Evolutionary conservation across 768 basidiomycete genomes (phyloP).

Genomic region (Tephrocybe rancida): DNA sequence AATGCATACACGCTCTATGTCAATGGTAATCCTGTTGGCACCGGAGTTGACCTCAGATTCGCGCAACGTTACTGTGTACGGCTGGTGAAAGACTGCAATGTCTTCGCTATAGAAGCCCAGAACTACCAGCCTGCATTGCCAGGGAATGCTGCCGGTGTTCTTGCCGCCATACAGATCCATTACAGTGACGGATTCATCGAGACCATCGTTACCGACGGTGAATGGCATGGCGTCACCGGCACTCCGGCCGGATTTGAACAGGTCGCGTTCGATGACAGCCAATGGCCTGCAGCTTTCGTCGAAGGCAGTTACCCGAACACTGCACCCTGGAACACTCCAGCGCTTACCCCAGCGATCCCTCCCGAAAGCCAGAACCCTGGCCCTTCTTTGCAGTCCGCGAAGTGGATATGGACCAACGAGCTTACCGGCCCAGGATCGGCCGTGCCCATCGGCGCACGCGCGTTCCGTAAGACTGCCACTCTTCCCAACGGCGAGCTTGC

Average conservation of each 20-base stretch:
- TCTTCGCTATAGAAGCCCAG: constrained; percentile 24
- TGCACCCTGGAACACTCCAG: constrained; percentile 1
- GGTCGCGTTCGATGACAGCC: constrained; percentile 21
- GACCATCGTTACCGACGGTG: constrained; percentile 21
- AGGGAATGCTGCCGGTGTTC: constrained; percentile 18
- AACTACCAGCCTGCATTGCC: constrained; percentile 12
- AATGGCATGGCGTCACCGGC: constrained; percentile 20
- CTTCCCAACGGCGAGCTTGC: constrained; percentile 23
- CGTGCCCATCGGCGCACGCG: constrained; percentile 23
- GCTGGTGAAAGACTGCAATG: constrained; percentile 20
- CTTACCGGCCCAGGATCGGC: constrained; percentile 10
- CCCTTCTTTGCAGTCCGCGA: constrained; percentile 20
- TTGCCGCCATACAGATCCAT: constrained; percentile 24
- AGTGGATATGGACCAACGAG: constrained; percentile 34
- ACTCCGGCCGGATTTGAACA: constrained; percentile 21
- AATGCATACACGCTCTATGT: constrained; percentile 25
- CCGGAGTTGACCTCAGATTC: constrained; percentile 7
- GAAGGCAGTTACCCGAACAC: constrained; percentile 15
- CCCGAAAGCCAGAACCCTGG: constrained; percentile 15
- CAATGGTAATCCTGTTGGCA: constrained; percentile 21
- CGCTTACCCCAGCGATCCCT: constrained; percentile 3
- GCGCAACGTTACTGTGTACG: constrained; percentile 23
- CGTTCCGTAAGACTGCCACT: constrained; percentile 28
- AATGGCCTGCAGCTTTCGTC: constrained; percentile 21
- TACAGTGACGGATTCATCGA: constrained; percentile 25